Percentiles rank a stretch among this genome's conserved stretches.
Conservation (phyloP, 768 basidiomycete species). For the Cyathus striatus region DNA sequence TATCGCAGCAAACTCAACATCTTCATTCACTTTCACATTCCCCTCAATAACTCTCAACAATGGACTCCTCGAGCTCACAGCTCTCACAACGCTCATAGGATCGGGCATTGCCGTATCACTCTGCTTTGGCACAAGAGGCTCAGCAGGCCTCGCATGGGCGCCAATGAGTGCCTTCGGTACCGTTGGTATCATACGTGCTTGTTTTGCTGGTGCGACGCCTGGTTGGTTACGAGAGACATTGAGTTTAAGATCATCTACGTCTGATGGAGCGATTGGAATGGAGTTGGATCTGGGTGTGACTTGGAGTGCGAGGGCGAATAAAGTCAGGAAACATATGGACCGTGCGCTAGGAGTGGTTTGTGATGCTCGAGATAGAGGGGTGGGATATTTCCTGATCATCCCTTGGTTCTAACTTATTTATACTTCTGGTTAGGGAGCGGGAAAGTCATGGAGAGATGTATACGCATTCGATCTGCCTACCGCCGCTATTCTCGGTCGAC, state of each 20-base stretch:
- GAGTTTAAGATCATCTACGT: slow-evolving; percentile 14
- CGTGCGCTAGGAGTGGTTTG: slow-evolving; percentile 7
- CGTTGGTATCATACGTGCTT: slow-evolving; percentile 17
- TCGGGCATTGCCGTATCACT: slow-evolving; percentile 18
- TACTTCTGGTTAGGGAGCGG: not conserved
- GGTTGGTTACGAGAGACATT: slow-evolving; percentile 22
- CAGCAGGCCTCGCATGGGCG: slow-evolving; percentile 23
- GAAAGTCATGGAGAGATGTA: slow-evolving; percentile 11
- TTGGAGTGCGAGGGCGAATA: slow-evolving; percentile 3
- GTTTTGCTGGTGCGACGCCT: slow-evolving; percentile 14
- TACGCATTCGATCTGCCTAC: slow-evolving; percentile 18
- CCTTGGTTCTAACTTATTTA: not conserved
- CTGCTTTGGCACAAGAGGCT: slow-evolving; percentile 18
- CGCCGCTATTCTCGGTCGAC: slow-evolving; percentile 8
- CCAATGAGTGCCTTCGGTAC: slow-evolving; percentile 21
- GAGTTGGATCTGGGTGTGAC: slow-evolving; percentile 10
- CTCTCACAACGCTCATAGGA: slow-evolving; percentile 12
- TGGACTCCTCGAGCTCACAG: slow-evolving; percentile 1
- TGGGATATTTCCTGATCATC: not conserved
- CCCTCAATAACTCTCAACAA: not conserved
- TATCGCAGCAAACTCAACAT: not conserved
- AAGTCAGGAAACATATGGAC: slow-evolving; percentile 5
- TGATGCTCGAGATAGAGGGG: slow-evolving; percentile 1
- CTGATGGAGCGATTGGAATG: slow-evolving; percentile 18
- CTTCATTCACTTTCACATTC: not conserved